A percentile compares a stretch with the other conserved stretches of the same genome.
These are phyloP conservation scores for Phoma sp. DNA, from an alignment of 2,329 filamentous ascomycete genomes.

Conservation along the genomic window DNA sequence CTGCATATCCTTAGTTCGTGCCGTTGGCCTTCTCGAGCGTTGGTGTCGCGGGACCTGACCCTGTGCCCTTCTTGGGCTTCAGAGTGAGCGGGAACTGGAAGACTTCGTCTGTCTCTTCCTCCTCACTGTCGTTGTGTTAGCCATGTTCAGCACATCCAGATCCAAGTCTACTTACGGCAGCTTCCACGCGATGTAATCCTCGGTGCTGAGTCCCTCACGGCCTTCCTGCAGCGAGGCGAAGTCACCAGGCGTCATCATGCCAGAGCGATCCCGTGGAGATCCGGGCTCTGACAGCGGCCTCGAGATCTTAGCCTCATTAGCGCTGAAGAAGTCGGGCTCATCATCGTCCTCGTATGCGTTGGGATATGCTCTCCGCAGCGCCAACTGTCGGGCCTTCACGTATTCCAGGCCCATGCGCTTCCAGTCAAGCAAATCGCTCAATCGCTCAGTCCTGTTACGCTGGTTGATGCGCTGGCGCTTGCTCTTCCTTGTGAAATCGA, in stretches of 20 bases:
- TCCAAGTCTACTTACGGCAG: conserved; percentile 75
- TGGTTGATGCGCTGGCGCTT: conserved; percentile 98
- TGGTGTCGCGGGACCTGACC: conserved; percentile 40
- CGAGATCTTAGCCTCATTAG: conserved; percentile 93
- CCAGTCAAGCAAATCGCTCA: conserved; percentile 96
- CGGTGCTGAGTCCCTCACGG: conserved; percentile 88
- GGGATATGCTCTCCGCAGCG: conserved; percentile 89
- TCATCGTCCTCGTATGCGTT: conserved; percentile 77
- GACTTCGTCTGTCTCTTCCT: conserved; percentile 89
- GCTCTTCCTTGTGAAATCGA: conserved; percentile 90
- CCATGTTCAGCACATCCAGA: neutral
- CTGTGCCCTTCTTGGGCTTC: conserved; percentile 52
- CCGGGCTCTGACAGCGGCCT: conserved; percentile 92
- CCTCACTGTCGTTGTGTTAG: conserved; percentile 61
- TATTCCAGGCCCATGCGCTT: conserved; percentile 99
- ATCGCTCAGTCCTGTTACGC: conserved; percentile 90
- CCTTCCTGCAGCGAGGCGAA: conserved; percentile 97
- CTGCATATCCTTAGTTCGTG: conserved; percentile 20
- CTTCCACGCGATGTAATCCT: conserved; percentile 98
- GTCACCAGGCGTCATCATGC: conserved; percentile 99
- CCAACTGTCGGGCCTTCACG: conserved; percentile 93
- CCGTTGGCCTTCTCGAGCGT: conserved; percentile 40
- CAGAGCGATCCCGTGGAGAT: conserved; percentile 85
- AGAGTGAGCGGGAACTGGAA: conserved; percentile 74
- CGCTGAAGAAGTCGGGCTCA: conserved; percentile 88